phyloP scores from a whole-genome alignment of 2,329 filamentous ascomycete species.

The Sporothrix dimorphospora region DNA sequence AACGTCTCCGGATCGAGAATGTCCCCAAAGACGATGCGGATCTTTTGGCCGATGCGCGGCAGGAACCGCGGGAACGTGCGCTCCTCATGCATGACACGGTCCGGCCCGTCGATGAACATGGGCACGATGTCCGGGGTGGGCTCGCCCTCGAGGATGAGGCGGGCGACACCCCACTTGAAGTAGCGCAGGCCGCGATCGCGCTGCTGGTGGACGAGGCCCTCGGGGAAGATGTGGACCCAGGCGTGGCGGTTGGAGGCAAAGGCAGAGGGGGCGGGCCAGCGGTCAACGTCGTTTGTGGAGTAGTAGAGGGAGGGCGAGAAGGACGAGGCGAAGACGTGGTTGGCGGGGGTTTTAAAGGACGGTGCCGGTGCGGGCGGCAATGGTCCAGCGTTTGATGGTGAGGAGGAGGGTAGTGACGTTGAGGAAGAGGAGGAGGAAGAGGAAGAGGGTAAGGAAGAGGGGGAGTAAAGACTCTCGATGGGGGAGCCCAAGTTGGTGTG shows the following conservation, averaged over 20 bases:
- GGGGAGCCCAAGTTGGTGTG: slow-evolving; percentile 2
- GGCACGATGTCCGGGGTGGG: slow-evolving; percentile 84
- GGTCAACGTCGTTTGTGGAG: slow-evolving; percentile 68
- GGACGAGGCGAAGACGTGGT: slow-evolving; percentile 11
- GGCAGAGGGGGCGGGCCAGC: slow-evolving; percentile 70
- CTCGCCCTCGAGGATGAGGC: slow-evolving; percentile 86
- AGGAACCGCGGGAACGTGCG: slow-evolving; percentile 78
- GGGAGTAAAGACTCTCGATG: neutral
- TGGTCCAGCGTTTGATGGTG: neutral
- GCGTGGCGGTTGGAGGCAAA: slow-evolving; percentile 70
- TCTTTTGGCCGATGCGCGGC: slow-evolving; percentile 71
- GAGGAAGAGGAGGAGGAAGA: neutral
- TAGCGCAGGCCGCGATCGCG: slow-evolving; percentile 80
- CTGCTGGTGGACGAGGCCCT: slow-evolving; percentile 91
- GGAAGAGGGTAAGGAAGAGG: neutral
- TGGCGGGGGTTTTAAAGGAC: neutral
- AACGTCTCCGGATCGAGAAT: slow-evolving; percentile 75
- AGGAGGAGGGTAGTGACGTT: neutral
- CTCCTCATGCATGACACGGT: slow-evolving; percentile 85
- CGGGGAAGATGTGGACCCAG: slow-evolving; percentile 96
- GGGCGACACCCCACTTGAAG: slow-evolving; percentile 96
- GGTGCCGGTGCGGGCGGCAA: neutral
- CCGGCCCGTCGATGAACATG: slow-evolving; percentile 91
- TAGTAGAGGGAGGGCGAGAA: slow-evolving; percentile 55
- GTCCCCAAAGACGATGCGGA: slow-evolving; percentile 79